Percentiles rank a stretch among this genome's conserved stretches.
These are phyloP conservation scores for Venturiaceae sp. DNA, from an alignment of 2,329 filamentous ascomycete genomes.

Conservation along the genomic window DNA sequence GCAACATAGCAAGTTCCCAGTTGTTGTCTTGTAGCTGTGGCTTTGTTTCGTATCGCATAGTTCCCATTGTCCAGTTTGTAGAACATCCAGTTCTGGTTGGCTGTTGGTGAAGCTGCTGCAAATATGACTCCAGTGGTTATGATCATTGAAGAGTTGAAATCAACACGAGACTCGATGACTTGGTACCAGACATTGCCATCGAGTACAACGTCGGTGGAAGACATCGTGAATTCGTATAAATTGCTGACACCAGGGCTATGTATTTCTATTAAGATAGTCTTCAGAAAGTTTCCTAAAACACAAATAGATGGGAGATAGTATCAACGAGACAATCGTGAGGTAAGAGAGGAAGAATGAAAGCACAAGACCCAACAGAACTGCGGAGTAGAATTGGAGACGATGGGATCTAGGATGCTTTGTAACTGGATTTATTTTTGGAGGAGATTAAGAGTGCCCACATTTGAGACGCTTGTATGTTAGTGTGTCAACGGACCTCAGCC, in stretches of 20 bases:
- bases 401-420: neutral
- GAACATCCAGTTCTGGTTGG: conserved; percentile 3
- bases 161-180: conserved; percentile 3
- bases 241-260: neutral
- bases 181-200: conserved; percentile 6
- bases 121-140: neutral
- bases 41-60: neutral
- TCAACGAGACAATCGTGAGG: too few species aligned
- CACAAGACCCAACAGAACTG: too few species aligned
- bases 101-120: neutral
- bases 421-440: neutral
- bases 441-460: neutral
- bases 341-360: too few species aligned
- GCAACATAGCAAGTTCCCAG: conserved; percentile 6
- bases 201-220: neutral
- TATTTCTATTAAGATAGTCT: too few species aligned
- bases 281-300: too few species aligned
- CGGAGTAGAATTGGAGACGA: too few species aligned
- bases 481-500: neutral
- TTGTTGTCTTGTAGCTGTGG: conserved; percentile 1
- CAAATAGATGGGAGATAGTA: too few species aligned
- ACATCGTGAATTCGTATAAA: neutral
- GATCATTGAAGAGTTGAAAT: conserved; percentile 4
- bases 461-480: neutral
- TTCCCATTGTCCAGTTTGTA: neutral